Percentiles rank a stretch among this genome's conserved stretches.
phyloP scores from a whole-genome alignment of 495 filamentous ascomycete species.

The Emericellopsis terricola region DNA sequence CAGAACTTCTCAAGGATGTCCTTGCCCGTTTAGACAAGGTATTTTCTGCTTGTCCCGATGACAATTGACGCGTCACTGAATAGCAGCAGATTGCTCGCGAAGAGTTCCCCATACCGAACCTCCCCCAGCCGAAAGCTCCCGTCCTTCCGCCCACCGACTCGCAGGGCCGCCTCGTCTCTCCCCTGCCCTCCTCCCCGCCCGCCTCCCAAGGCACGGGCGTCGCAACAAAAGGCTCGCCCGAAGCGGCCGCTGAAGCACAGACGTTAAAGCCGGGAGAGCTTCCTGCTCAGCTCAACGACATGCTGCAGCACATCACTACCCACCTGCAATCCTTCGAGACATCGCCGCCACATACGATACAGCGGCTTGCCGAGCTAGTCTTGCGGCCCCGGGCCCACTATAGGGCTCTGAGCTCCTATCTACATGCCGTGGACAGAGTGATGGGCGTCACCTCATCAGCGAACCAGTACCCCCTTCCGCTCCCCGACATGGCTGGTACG shows the following conservation, averaged over 20 bases:
- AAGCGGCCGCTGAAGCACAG: constrained; percentile 5
- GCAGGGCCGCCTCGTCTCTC: constrained; percentile 18
- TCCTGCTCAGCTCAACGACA: constrained; percentile 41
- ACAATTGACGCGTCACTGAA: too few relatives aligned
- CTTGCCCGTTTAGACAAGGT: constrained; percentile 1
- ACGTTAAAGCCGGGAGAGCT: constrained; percentile 21
- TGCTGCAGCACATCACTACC: constrained; percentile 46
- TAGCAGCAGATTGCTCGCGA: constrained; percentile 19
- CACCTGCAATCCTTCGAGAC: constrained; percentile 53
- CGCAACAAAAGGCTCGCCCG: constrained; percentile 19
- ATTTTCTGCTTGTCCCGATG: too few relatives aligned
- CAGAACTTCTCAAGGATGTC: constrained; percentile 1
- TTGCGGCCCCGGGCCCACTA: constrained; percentile 63
- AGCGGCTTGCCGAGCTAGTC: constrained; percentile 85
- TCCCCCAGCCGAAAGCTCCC: constrained; percentile 13
- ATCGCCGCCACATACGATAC: constrained; percentile 80
- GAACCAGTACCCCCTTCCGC: constrained; percentile 66
- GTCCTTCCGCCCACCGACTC: constrained; percentile 5
- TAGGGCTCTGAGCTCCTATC: constrained; percentile 58
- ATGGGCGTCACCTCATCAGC: constrained; percentile 75
- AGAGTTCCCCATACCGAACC: constrained; percentile 26
- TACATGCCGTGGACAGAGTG: constrained; percentile 81
- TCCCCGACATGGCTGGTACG: constrained; percentile 36
- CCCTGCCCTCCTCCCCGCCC: constrained; percentile 28
- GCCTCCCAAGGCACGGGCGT: constrained; percentile 30